These are phyloP conservation scores for Fusarium algeriense DNA, from an alignment of 2,329 filamentous ascomycete genomes.

Conservation along the genomic window DNA sequence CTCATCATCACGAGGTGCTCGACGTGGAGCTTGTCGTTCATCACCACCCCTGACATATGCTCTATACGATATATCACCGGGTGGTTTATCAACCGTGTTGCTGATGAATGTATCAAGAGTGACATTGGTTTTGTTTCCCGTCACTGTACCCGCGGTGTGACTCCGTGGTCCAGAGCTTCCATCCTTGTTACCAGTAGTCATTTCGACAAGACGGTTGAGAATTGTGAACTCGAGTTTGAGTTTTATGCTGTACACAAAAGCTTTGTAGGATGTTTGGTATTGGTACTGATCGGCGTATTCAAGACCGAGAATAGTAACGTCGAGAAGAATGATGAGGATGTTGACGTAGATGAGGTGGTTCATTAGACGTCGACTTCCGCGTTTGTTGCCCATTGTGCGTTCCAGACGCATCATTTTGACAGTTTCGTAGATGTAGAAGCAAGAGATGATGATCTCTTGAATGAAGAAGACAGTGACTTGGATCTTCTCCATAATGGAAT, in stretches of 20 bases:
- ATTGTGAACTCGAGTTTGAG: conserved; percentile 57
- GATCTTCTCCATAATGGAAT: conserved; percentile 65
- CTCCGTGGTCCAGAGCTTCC: conserved; percentile 43
- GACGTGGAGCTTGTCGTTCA: not conserved
- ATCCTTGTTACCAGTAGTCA: conserved; percentile 46
- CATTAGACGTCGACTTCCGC: conserved; percentile 44
- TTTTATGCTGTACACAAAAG: conserved; percentile 55
- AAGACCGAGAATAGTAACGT: conserved; percentile 56
- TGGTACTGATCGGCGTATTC: conserved; percentile 54
- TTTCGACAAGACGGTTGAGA: conserved; percentile 54
- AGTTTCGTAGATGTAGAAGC: conserved; percentile 66
- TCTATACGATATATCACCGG: conserved; percentile 37
- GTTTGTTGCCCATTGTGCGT: conserved; percentile 45
- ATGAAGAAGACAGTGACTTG: conserved; percentile 68
- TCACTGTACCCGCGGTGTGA: conserved; percentile 18
- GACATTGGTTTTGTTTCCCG: conserved; percentile 29
- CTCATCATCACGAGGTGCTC: conserved; percentile 16
- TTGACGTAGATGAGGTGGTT: conserved; percentile 61
- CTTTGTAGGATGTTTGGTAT: conserved; percentile 54
- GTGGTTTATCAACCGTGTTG: conserved; percentile 20
- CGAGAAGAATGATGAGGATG: conserved; percentile 59
- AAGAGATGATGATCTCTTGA: conserved; percentile 67
- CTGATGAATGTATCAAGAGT: conserved; percentile 40
- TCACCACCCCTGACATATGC: conserved; percentile 46
- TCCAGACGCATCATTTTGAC: conserved; percentile 61